Evolutionary conservation across 1,284 basidiomycete genomes (phyloP).

Genomic region (Cerrena zonata): DNA sequence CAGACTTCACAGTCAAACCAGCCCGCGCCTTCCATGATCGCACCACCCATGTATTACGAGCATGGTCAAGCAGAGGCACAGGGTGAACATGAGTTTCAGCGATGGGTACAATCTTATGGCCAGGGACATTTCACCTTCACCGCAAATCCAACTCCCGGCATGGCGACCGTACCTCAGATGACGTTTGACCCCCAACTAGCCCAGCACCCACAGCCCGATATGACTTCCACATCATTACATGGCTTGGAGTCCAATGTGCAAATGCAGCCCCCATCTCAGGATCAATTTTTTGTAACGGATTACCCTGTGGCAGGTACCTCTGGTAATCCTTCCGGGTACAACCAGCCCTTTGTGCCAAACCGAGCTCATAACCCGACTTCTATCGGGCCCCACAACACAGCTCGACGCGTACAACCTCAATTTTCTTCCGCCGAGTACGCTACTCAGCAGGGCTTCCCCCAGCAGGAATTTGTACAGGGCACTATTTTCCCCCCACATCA

Average conservation of each 20-base stretch:
- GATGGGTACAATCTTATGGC: constrained; percentile 1
- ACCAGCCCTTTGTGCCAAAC: not conserved
- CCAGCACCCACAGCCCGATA: not conserved
- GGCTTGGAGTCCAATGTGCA: not conserved
- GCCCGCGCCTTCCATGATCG: constrained; percentile 2
- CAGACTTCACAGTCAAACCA: not conserved
- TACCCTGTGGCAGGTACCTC: not conserved
- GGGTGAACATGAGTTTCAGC: not conserved
- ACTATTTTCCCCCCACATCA: constrained; percentile 1
- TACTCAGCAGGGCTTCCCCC: not conserved
- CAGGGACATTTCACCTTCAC: not conserved
- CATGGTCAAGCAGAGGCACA: constrained; percentile 1
- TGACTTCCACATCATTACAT: not conserved
- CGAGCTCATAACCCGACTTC: not conserved
- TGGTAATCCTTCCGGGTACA: not conserved
- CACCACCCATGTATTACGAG: constrained; percentile 6
- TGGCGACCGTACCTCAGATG: not conserved
- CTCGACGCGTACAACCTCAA: not conserved
- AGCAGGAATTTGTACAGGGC: not conserved
- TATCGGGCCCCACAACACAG: not conserved
- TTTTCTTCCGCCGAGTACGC: not conserved
- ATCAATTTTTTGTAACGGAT: not conserved
- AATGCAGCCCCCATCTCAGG: not conserved
- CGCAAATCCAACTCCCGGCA: not conserved
- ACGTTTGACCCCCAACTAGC: not conserved